Evolutionary conservation across 164 flowering plant species (phyloP), one percentile per base, ranked within the genome.

Genomic region (Brasenia schreberi): DNA sequence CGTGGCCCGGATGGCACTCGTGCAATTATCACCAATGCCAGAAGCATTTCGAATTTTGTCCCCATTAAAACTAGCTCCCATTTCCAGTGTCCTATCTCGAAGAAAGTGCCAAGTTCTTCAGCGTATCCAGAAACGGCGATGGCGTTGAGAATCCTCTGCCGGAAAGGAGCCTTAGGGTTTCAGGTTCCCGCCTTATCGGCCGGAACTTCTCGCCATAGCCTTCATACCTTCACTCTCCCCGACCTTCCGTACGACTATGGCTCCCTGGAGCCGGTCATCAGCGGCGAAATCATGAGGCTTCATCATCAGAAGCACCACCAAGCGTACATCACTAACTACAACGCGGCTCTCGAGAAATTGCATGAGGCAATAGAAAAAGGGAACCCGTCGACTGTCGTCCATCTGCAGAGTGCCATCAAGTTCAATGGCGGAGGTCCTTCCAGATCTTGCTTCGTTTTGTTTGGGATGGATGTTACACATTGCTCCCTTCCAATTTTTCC

Each of bases 261-360:
- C 45, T 93, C 90, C 0, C 87, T 91, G 4, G 99, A 91, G 81
- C 99, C 99, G 6, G 95, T 80, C 11, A 85, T 94, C 43, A 89
- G 95, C 64, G 96, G 83, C 27, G 93, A 94, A 75, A 94, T 94
- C 67, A 94, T 94, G 98, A 76, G 78, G 77, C 77, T 94, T 56
- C 99, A 94, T 69, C 99, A 94, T 77, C 93, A 85, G 81, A 91
- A 89, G 82, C 99, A 94, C 68, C 99, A 94, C 70, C 96, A 87
- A 75, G 66, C 98, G 43, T 94, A 89, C 77, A 56, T 94, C 43
- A 86, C 96, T 43, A 94, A 91, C 73, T 89, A 83, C 77, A 94
- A 94, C 72, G 89, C 83, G 59, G 93, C 95, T 11, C 86, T 91
- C n/a, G 95, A 89, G 81, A 88, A 84, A 81, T 92, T 91, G 67